phyloP scores from a whole-genome alignment of 441 rosid species.

The Populus hybrid region DNA sequence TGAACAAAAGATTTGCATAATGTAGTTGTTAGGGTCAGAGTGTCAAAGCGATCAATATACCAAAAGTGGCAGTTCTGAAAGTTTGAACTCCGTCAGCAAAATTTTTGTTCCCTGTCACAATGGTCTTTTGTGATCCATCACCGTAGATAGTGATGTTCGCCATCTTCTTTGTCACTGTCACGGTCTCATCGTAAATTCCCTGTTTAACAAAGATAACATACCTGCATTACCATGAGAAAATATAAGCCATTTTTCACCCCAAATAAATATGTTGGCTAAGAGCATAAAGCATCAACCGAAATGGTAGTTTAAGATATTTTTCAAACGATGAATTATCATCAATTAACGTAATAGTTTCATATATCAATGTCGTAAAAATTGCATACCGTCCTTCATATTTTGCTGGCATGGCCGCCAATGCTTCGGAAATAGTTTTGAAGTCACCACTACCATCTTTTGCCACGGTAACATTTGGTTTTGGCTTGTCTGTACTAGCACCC shows the following conservation, averaged over 20 bases:
- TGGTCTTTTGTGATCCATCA: constrained; percentile 71
- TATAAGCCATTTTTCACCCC: not conserved
- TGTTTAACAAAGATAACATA: constrained; percentile 59
- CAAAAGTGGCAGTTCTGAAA: constrained; percentile 57
- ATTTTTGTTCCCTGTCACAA: constrained; percentile 58
- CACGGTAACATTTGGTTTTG: constrained; percentile 49
- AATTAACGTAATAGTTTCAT: not conserved
- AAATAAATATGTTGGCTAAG: not conserved
- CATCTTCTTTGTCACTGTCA: constrained; percentile 47
- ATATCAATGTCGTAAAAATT: not conserved
- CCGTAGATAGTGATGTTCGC: constrained; percentile 68
- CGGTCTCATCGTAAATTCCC: constrained; percentile 63
- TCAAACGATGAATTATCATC: not conserved
- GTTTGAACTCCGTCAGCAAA: constrained; percentile 49
- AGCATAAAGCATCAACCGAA: not conserved
- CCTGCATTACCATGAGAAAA: constrained; percentile 27
- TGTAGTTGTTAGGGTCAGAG: too few species aligned
- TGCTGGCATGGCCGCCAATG: constrained; percentile 56
- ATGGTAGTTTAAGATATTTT: not conserved
- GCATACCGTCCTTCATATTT: constrained; percentile 48
- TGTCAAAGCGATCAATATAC: constrained; percentile 26
- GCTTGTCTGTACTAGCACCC: constrained; percentile 24
- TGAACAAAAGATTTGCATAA: not conserved
- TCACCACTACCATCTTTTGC: constrained; percentile 80
- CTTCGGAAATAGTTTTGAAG: constrained; percentile 56